A percentile compares a stretch with the other conserved stretches of the same genome.
These are phyloP conservation scores for Russula griseocarnosa DNA, from an alignment of 768 basidiomycete genomes.

Conservation along the genomic window DNA sequence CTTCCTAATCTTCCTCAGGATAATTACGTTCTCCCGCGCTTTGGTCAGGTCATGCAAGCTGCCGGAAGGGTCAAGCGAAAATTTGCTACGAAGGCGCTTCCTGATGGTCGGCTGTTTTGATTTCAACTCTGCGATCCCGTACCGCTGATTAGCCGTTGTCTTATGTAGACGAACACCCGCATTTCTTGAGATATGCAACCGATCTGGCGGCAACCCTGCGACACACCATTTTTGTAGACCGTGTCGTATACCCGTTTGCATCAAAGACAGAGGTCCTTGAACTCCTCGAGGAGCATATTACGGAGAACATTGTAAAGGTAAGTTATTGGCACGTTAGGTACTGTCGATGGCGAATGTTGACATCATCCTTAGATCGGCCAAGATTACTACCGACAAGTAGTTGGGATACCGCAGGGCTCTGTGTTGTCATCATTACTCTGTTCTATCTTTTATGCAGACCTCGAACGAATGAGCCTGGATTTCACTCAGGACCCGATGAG, in stretches of 20 bases:
- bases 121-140: not conserved
- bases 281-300: constrained; percentile 85
- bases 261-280: constrained; percentile 59
- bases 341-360: not conserved
- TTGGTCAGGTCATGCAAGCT: constrained; percentile 58
- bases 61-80: constrained; percentile 54
- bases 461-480: constrained; percentile 58
- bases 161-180: constrained; percentile 62
- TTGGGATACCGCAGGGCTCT: constrained; percentile 97
- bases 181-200: constrained; percentile 68
- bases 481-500: constrained; percentile 56
- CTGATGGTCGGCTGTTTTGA: constrained; percentile 50
- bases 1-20: constrained; percentile 46
- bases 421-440: constrained; percentile 93
- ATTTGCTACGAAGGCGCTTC: constrained; percentile 58
- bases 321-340: not conserved
- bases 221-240: constrained; percentile 82
- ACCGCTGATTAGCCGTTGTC: not conserved
- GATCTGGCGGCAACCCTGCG: constrained; percentile 62
- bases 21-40: constrained; percentile 63
- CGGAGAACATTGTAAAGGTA: constrained; percentile 88
- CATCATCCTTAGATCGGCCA: constrained; percentile 57
- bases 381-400: constrained; percentile 80
- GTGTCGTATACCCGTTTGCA: constrained; percentile 56
- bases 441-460: constrained; percentile 89